phyloP scores from a whole-genome alignment of 164 flowering plant genomes.

The Kalanchoe fedtschenkoi region DNA sequence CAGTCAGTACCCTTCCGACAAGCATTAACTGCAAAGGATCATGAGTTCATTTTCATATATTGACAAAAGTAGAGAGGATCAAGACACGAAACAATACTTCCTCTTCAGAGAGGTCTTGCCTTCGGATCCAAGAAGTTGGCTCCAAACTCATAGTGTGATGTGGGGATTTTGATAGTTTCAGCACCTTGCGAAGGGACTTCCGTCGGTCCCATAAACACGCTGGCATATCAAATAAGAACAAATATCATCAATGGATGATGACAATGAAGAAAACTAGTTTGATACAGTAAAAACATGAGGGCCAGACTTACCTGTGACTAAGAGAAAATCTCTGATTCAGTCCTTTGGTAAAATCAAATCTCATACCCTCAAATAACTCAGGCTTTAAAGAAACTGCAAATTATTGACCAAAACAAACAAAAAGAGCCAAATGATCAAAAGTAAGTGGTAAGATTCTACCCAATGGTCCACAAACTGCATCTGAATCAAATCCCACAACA shows the following conservation, averaged over 20 bases:
- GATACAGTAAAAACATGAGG: not conserved
- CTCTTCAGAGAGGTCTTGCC: conserved; percentile 24
- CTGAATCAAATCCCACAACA: not conserved
- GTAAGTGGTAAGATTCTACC: not conserved
- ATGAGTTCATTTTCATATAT: not conserved
- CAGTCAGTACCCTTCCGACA: conserved; percentile 70
- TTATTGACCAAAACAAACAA: not conserved
- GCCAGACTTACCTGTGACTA: conserved; percentile 59
- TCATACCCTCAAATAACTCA: conserved; percentile 88
- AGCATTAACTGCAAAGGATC: conserved; percentile 55
- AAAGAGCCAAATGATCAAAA: not conserved
- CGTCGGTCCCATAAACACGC: conserved; percentile 79
- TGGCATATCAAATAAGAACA: conserved; percentile 13
- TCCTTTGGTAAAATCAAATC: conserved; percentile 81
- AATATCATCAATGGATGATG: not conserved
- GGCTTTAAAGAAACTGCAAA: conserved; percentile 87
- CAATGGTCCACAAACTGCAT: not conserved
- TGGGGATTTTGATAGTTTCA: conserved; percentile 78
- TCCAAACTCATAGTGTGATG: conserved; percentile 88
- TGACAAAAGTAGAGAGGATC: not conserved
- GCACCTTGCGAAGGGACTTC: conserved; percentile 80
- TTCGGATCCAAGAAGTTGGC: conserved; percentile 85
- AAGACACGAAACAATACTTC: not conserved
- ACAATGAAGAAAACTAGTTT: not conserved
- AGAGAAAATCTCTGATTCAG: conserved; percentile 71